These are phyloP conservation scores for Penicillium brevicompactum DNA, from an alignment of 2,329 filamentous ascomycete species.

Conservation along the genomic window DNA sequence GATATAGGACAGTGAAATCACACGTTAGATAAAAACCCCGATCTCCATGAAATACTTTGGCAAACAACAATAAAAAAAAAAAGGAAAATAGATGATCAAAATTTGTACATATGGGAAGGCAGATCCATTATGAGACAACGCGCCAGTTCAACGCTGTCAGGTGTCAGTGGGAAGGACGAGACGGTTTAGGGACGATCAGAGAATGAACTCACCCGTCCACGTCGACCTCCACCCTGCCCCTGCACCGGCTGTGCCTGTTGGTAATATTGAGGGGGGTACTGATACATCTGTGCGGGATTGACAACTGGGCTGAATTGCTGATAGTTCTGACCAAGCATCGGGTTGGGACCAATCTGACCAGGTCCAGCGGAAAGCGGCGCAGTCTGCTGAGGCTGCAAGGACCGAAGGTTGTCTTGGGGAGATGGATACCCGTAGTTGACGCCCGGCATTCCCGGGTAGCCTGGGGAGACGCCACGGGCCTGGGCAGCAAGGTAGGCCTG, in stretches of 20 bases:
- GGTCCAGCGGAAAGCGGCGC: constrained; percentile 39
- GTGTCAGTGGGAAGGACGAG: constrained; percentile 2
- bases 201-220: constrained; percentile 54
- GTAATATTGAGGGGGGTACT: constrained; percentile 56
- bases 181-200: constrained; percentile 8
- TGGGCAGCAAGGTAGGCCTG: constrained; percentile 56
- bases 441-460: constrained; percentile 49
- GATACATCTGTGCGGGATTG: constrained; percentile 50
- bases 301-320: constrained; percentile 50
- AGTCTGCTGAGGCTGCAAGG: constrained; percentile 40
- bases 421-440: constrained; percentile 47
- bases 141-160: constrained; percentile 34
- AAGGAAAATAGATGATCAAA: constrained; percentile 22
- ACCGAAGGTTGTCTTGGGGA: constrained; percentile 46
- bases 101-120: constrained; percentile 40
- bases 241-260: constrained; percentile 46
- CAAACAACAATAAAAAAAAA: constrained; percentile 20
- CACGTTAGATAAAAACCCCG: constrained; percentile 35
- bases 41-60: constrained; percentile 28
- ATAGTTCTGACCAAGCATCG: constrained; percentile 54
- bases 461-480: constrained; percentile 44
- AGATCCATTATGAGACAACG: constrained; percentile 29
- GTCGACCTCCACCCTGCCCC: constrained; percentile 52
- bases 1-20: constrained; percentile 28
- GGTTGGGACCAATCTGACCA: constrained; percentile 40